Evolutionary conservation across 257 asterid genomes (phyloP).

Genomic region (Nicotiana sylvestris): DNA sequence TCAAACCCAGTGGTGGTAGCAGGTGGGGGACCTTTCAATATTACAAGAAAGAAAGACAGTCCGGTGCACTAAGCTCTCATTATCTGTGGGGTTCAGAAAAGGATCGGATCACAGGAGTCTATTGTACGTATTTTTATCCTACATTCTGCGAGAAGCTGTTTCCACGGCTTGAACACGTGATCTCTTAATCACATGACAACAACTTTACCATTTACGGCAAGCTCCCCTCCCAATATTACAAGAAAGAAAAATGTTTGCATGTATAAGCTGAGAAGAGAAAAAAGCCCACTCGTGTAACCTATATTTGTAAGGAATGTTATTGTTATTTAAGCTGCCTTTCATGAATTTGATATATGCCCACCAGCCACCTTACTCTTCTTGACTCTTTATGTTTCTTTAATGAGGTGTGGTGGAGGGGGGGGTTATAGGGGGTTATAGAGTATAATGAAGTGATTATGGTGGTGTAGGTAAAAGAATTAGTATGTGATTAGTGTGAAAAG

Average conservation of each 20-base stretch:
- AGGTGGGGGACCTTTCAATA: constrained; percentile 3
- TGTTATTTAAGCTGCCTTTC: not conserved
- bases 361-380: not conserved
- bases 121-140: too few species aligned
- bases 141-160: too few species aligned
- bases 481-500: constrained; percentile 12
- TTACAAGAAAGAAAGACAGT: not conserved
- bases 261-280: not conserved
- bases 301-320: not conserved
- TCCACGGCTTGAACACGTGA: too few species aligned
- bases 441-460: not conserved
- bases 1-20: not conserved
- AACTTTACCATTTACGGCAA: too few species aligned
- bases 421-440: not conserved
- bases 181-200: too few species aligned
- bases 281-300: not conserved
- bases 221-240: too few species aligned
- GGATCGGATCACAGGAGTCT: too few species aligned
- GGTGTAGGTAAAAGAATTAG: not conserved
- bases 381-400: not conserved
- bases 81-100: too few species aligned
- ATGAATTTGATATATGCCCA: not conserved
- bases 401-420: not conserved
- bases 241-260: not conserved
- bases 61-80: too few species aligned